Base-by-base conservation (phyloP, 805 yeast genomes). In the Zygosaccharomyces rouxii region DNA sequence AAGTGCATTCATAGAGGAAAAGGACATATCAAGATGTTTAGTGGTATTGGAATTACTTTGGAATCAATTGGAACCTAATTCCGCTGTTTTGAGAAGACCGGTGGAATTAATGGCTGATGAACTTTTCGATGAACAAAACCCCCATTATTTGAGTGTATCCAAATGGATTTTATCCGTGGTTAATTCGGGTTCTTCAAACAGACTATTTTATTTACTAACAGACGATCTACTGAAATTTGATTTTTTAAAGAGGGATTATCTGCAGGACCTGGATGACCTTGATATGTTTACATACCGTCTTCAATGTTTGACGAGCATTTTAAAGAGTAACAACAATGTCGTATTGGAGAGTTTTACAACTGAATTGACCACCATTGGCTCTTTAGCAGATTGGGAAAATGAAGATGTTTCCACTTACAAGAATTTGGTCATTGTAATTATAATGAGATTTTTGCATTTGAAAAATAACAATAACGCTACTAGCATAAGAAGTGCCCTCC, bases 91-190 rank as follows among this genome's bases (percentile, higher is more conserved):
- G 10, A 68, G 75, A 5, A 73, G 83, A 53, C 94, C 96, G 0
- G 63, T 89, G 5, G 79, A 81, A 51, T 61, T 87, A 0, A 68
- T 87, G 14, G 63, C 90, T 29, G 96, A 89, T 60, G 84, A 80
- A 37, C 62, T 85, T 18, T 64, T 65, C 40, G 71, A 69, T 42
- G 64, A 68, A 4, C 75, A 72, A 38, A 71, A 70, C 9, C 74
- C 78, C 6, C 67, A 72, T 35, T 69, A 70, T 35, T 57, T 75
- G 4, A 60, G 71, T 7, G 75, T 77, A 0, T 66, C 73, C 1
- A 72, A 75, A 44, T 83, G 86, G 79, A 62, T 84, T 3, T 56
- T 67, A 25, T 66, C 69, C 2, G 64, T 72, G 5, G 48, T 77
- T 2, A 67, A 71, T 38, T 69, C 75, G 23, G 89, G 89, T 0